A percentile compares a stretch with the other conserved stretches of the same genome.
These are phyloP conservation scores for Leptographium procerum DNA, from an alignment of 2,329 filamentous ascomycete genomes.

Conservation along the genomic window DNA sequence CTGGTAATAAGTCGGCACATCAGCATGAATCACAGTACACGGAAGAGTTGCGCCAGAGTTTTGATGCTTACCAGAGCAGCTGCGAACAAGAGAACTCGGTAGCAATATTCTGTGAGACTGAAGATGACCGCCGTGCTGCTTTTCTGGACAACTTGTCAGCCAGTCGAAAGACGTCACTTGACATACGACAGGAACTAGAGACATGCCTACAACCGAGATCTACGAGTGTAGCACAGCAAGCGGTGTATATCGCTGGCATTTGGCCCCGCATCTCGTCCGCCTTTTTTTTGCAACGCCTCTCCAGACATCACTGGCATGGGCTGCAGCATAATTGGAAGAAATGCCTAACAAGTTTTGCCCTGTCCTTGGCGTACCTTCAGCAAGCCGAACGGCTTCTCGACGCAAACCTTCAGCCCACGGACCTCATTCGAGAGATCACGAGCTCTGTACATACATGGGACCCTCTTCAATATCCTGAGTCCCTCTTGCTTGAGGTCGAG, in stretches of 20 bases:
- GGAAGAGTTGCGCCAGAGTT: neutral
- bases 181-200: neutral
- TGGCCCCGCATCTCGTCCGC: neutral
- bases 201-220: neutral
- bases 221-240: neutral
- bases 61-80: neutral
- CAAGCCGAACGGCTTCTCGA: neutral
- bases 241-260: neutral
- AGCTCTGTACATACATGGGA: conserved; percentile 29
- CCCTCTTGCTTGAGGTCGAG: conserved; percentile 53
- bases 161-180: neutral
- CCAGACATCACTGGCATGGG: neutral
- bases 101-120: neutral
- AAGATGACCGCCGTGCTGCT: neutral
- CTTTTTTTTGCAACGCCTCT: neutral
- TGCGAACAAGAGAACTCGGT: neutral
- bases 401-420: neutral
- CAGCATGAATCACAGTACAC: neutral
- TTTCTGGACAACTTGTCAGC: neutral
- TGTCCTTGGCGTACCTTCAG: neutral
- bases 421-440: neutral
- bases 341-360: neutral
- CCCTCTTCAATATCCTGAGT: conserved; percentile 41
- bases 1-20: neutral
- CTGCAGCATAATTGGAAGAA: neutral